Base-by-base conservation (phyloP, 2,329 filamentous ascomycete genomes). In the Alternaria incomplexa region DNA sequence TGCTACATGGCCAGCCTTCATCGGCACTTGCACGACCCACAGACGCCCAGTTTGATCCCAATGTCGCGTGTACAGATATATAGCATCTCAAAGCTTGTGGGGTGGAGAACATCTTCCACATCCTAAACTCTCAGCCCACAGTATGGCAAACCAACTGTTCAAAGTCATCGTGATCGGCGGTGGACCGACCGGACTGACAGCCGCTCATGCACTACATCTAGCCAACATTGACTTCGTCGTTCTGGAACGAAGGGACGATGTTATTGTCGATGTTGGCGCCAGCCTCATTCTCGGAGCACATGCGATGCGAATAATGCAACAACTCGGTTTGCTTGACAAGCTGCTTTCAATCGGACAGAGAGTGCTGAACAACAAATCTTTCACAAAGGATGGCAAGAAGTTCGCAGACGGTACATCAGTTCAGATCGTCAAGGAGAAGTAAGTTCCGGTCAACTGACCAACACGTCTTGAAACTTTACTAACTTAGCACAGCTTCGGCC, bases 81-180 rank as follows among this genome's bases (percentile, higher is more conserved):
- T 56, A 56, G 6, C 1, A 0, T 40, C 0, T 40, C 0, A 40
- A 3, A 40, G 36, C 3, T 56, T 13, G 53, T 13, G 4, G 10
- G 9, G 26, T 28, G 26, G 26, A 28, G 26, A 28, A n/a, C n/a
- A n/a, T n/a, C n/a, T n/a, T n/a, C n/a, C n/a, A n/a, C n/a, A n/a
- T n/a, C n/a, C n/a, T n/a, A n/a, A n/a, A n/a, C n/a, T n/a, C n/a
- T n/a, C n/a, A n/a, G n/a, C n/a, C n/a, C n/a, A n/a, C n/a, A n/a
- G n/a, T n/a, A n/a, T 56, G 54, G 3, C 54, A 20, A 13, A 20
- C 15, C 17, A 47, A 20, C 20, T 28, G 5, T 56, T 56, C 6
- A 56, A 48, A 47, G 54, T 56, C 11, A 48, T 56, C 4, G 43
- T 56, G 13, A 15, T 56, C 13, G 54, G 54, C 20, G 54, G 54